These are phyloP conservation scores for Neurospora tetraspora DNA, from an alignment of 495 filamentous ascomycete genomes.

Conservation along the genomic window DNA sequence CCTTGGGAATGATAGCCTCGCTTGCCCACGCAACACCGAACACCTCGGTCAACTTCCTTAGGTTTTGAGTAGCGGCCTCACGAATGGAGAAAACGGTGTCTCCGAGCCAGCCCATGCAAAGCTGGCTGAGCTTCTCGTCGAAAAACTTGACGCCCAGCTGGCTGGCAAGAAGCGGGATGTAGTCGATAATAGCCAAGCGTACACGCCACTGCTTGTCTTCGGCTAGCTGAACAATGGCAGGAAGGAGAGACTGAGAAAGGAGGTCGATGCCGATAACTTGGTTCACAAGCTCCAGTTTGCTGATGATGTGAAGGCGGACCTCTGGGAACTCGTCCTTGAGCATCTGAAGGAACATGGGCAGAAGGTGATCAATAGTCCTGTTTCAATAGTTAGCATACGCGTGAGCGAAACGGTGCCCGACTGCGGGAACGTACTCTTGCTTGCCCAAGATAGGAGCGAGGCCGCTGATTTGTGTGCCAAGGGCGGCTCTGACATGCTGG, in stretches of 20 bases:
- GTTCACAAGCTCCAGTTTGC: slow-evolving; percentile 94
- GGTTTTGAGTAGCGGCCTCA: slow-evolving; percentile 90
- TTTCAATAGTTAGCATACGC: slow-evolving; percentile 13
- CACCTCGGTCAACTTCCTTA: slow-evolving; percentile 96
- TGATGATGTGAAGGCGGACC: slow-evolving; percentile 95
- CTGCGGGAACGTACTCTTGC: slow-evolving; percentile 63
- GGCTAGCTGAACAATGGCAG: slow-evolving; percentile 94
- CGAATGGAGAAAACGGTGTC: slow-evolving; percentile 98
- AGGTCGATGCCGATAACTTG: slow-evolving; percentile 97
- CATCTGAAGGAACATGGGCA: slow-evolving; percentile 99
- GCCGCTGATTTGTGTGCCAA: slow-evolving; percentile 94
- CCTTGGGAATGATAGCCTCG: slow-evolving; percentile 94
- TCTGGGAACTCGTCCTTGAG: slow-evolving; percentile 98
- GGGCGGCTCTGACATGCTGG: slow-evolving; percentile 89
- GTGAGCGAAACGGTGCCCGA: not conserved
- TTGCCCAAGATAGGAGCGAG: slow-evolving; percentile 95
- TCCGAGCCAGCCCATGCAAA: slow-evolving; percentile 99
- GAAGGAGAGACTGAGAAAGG: slow-evolving; percentile 89
- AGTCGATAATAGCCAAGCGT: slow-evolving; percentile 95
- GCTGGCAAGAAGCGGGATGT: slow-evolving; percentile 91
- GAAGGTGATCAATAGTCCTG: slow-evolving; percentile 88
- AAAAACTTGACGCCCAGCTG: slow-evolving; percentile 97
- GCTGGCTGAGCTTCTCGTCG: slow-evolving; percentile 85
- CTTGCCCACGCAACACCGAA: slow-evolving; percentile 98
- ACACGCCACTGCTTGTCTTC: slow-evolving; percentile 99